Evolutionary conservation across 768 basidiomycete genomes (phyloP).

Genomic region (Cyathus striatus): DNA sequence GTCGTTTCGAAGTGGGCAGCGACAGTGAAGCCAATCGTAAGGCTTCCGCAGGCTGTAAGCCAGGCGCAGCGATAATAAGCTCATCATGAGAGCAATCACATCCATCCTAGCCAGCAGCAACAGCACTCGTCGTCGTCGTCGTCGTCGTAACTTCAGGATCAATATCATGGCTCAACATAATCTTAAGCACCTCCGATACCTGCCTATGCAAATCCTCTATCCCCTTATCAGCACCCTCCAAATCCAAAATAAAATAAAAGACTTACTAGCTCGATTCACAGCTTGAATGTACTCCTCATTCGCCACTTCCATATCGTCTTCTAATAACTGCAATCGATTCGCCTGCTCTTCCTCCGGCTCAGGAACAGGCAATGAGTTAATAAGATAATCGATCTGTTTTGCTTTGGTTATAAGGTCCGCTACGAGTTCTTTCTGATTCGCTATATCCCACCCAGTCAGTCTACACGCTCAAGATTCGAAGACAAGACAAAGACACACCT

Average conservation of each 20-base stretch:
- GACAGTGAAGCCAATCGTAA: neutral
- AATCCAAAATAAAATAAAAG: neutral
- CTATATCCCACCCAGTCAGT: slow-evolving; percentile 29
- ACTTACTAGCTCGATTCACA: slow-evolving; percentile 73
- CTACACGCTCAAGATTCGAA: neutral
- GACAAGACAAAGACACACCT: slow-evolving; percentile 31
- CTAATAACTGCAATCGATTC: slow-evolving; percentile 57
- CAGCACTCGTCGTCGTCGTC: too few species aligned
- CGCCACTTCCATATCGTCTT: slow-evolving; percentile 64
- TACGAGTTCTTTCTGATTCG: slow-evolving; percentile 81
- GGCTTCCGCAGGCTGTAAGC: neutral
- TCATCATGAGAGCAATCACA: neutral
- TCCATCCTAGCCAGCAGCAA: too few species aligned
- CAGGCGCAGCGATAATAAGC: neutral
- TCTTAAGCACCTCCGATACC: slow-evolving; percentile 50
- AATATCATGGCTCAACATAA: slow-evolving; percentile 53
- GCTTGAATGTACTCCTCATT: slow-evolving; percentile 75
- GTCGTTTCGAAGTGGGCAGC: neutral
- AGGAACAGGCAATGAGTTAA: slow-evolving; percentile 72
- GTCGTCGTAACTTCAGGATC: too few species aligned
- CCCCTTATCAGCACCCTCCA: neutral
- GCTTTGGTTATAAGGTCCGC: slow-evolving; percentile 80
- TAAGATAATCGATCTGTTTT: slow-evolving; percentile 84
- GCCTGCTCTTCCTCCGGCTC: slow-evolving; percentile 81
- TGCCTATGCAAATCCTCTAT: slow-evolving; percentile 58